These are phyloP conservation scores for Komagataella pseudopastoris DNA, from an alignment of 805 yeast species.

Conservation along the genomic window DNA sequence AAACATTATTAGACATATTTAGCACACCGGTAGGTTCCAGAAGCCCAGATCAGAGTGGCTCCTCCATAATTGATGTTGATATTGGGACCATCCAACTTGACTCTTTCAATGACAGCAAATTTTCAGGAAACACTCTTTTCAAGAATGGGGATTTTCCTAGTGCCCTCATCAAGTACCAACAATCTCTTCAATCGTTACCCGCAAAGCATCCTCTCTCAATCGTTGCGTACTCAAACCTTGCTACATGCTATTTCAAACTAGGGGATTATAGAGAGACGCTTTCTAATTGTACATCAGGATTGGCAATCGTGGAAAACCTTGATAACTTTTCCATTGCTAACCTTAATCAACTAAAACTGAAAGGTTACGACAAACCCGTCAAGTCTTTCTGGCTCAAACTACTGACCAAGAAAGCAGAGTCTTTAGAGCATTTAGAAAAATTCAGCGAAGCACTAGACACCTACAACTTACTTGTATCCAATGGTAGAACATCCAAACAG, in stretches of 20 bases:
- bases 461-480: conserved; percentile 50
- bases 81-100: conserved; percentile 7
- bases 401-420: conserved; percentile 62
- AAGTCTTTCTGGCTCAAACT: conserved; percentile 68
- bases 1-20: background rate
- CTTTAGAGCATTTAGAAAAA: conserved; percentile 67
- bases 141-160: conserved; percentile 69
- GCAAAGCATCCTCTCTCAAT: conserved; percentile 48
- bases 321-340: conserved; percentile 7
- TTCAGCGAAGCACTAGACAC: conserved; percentile 46
- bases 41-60: background rate
- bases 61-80: background rate
- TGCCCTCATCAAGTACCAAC: conserved; percentile 49
- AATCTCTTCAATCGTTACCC: conserved; percentile 39
- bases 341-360: conserved; percentile 23
- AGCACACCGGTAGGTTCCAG: background rate
- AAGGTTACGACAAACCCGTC: conserved; percentile 33
- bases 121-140: conserved; percentile 49
- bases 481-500: conserved; percentile 51
- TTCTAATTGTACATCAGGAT: conserved; percentile 31
- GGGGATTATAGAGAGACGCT: conserved; percentile 55
- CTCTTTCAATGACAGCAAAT: conserved; percentile 33
- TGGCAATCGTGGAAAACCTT: conserved; percentile 23
- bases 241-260: conserved; percentile 47
- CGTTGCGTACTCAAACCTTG: conserved; percentile 63